Conservation (phyloP, 176 grass and related monocot genomes). For the Pontederia crassipes region DNA sequence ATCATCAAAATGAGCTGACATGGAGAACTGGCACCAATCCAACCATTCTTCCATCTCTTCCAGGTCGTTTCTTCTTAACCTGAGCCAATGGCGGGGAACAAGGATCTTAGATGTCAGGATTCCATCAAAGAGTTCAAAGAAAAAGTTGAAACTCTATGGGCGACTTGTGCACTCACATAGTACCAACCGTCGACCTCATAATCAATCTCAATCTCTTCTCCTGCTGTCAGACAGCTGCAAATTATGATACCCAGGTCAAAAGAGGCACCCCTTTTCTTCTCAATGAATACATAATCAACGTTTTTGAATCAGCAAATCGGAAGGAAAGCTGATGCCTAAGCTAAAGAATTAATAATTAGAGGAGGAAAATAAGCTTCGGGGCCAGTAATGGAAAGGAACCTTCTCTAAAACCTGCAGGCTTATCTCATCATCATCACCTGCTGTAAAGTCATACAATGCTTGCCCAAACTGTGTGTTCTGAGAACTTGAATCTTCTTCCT, state of each 20-base stretch:
- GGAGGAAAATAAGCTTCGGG: no score
- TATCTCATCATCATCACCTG: slow-evolving; percentile 98
- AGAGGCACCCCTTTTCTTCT: neutral
- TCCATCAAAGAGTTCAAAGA: no score
- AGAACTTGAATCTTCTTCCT: slow-evolving; percentile 49
- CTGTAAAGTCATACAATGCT: slow-evolving; percentile 94
- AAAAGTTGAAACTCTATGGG: no score
- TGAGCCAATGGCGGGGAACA: slow-evolving; percentile 9
- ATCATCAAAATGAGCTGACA: slow-evolving; percentile 50
- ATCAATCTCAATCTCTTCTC: slow-evolving; percentile 95
- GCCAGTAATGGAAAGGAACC: no score
- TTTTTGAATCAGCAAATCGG: neutral
- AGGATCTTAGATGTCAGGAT: no score
- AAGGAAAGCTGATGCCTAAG: neutral
- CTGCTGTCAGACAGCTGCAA: slow-evolving; percentile 69
- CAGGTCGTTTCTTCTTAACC: slow-evolving; percentile 98
- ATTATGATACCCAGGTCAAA: slow-evolving; percentile 22
- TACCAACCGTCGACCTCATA: slow-evolving; percentile 99
- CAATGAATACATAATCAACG: neutral
- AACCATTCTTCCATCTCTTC: slow-evolving; percentile 86
- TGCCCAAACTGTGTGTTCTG: slow-evolving; percentile 81
- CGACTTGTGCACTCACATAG: slow-evolving; percentile 57
- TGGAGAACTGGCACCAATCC: slow-evolving; percentile 94
- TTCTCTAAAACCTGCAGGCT: neutral
- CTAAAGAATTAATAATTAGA: neutral